Base-by-base conservation (phyloP, 352 stramenopile species). In the Albugo laibachii region DNA sequence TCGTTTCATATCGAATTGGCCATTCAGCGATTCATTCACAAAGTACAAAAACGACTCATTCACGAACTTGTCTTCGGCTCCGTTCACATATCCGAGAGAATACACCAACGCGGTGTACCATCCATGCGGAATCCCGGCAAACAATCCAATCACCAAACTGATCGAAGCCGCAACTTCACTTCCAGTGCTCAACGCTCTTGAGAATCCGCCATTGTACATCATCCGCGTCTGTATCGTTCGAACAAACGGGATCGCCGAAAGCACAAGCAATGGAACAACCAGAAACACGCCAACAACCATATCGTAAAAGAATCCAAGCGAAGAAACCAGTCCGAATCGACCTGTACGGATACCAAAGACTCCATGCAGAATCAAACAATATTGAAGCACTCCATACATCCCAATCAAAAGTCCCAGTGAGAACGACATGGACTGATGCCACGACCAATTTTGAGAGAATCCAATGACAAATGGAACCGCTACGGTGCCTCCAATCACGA, bases 121-220 rank as follows among this genome's bases (percentile, higher is more conserved):
- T 27, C 78, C 78, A 48, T 74, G 68, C 31, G 83, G 69, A 45
- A 88, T 88, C 34, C 78, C 78, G 41, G 63, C 63, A 43, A 78
- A 50, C n/a, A 92, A 36, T 35, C 78, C 78, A 18, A 86, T 57
- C 41, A 92, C 53, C 48, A 87, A 83, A 42, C 66, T 69, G 36
- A 92, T 60, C 36, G 74, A 87, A 13, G 77, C 77, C 0, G 78
- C 78, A n/a, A 86, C 75, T 27, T 92, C 75, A 1, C 73, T 83
- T 5, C 70, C 78, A 41, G 73, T 83, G 31, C 69, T 80, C 27
- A 92, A 41, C 3, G 78, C 61, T 39, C 75, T 64, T 6, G 78
- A 83, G 48, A 92, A 92, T 38, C 78, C 78, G 13, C 78, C 74
- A 39, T 86, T 92, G 61, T 86, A 92, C 63, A 92, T 81, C 45